Conservation (phyloP, 768 basidiomycete genomes). For the Hericium coralloides region DNA sequence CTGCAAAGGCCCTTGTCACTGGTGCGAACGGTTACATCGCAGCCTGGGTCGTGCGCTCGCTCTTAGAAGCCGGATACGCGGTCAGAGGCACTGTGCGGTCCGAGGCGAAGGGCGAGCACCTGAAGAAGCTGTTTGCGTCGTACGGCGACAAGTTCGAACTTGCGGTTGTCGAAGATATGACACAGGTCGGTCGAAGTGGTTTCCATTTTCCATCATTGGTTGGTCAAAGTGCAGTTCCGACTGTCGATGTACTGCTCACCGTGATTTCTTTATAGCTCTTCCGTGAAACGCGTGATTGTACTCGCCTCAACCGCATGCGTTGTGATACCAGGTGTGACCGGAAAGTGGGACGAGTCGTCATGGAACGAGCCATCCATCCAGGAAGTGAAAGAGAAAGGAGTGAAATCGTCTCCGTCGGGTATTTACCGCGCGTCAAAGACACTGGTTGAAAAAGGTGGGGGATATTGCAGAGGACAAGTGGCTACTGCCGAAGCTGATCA, state of each 20-base stretch:
- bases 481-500: neutral
- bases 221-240: too few species aligned
- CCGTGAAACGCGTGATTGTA: slow-evolving; percentile 36
- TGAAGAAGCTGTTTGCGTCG: slow-evolving; percentile 27
- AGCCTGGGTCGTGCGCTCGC: slow-evolving; percentile 22
- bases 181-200: slow-evolving; percentile 19
- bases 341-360: slow-evolving; percentile 13
- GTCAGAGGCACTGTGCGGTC: slow-evolving; percentile 37
- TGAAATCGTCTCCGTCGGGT: slow-evolving; percentile 13
- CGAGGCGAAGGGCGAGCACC: slow-evolving; percentile 31
- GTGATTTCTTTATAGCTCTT: neutral
- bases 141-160: slow-evolving; percentile 30
- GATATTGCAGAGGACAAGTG: too few species aligned
- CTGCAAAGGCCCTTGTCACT: slow-evolving; percentile 4
- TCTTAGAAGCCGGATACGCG: slow-evolving; percentile 32
- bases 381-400: slow-evolving; percentile 23
- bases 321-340: neutral
- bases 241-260: too few species aligned
- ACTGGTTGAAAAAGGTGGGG: slow-evolving; percentile 27
- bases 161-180: slow-evolving; percentile 39
- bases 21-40: slow-evolving; percentile 14
- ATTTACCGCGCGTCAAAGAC: slow-evolving; percentile 26
- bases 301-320: slow-evolving; percentile 31
- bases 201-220: too few species aligned
- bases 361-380: slow-evolving; percentile 23